Base-by-base conservation (phyloP, 2,329 filamentous ascomycete genomes). In the Talaromyces sp. region DNA sequence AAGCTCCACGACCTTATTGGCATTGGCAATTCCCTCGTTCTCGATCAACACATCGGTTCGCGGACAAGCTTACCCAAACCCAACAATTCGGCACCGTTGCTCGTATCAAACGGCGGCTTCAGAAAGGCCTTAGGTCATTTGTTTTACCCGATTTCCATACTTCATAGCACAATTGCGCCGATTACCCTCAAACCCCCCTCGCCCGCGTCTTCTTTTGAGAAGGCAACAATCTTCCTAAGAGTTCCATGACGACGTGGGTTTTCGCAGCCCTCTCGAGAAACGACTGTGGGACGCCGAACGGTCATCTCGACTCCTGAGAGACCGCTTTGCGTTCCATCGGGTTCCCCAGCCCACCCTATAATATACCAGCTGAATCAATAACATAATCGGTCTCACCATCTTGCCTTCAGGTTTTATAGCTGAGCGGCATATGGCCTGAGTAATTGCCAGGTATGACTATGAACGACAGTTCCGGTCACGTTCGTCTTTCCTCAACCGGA, bases 271-370 rank as follows among this genome's bases (percentile, higher is more conserved):
- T 45, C 68, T 74, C 74, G 70, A 81, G 80, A 78, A 77, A 77
- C 73, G 75, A 75, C 76, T 80, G 79, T 82, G 80, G 80, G 79
- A 81, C 79, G 80, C 79, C 69, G 72, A 80, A 80, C 78, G 79
- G 79, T 82, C 79, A 78, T 72, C 80, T 82, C 80, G 74, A 71
- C 72, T 67, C 70, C 67, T 79, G 80, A 81, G 80, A 81, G 80
- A 77, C 79, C 78, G 78, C 76, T 81, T 81, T 81, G 80, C 80
- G 79, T 82, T 82, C 80, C 80, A 81, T 81, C 76, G 77, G 79
- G 76, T 79, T 79, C 79, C 77, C 76, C 78, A 78, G 77, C 78
- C 77, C 77, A 72, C 61, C 40, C 45, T 25, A 36, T 19, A 31
- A 22, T 34, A n/a, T 15, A 59, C 56, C 31, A 56, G 19, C 22